Base-by-base conservation (phyloP, 1,284 basidiomycete species). In the Taiwanofungus camphoratus region DNA sequence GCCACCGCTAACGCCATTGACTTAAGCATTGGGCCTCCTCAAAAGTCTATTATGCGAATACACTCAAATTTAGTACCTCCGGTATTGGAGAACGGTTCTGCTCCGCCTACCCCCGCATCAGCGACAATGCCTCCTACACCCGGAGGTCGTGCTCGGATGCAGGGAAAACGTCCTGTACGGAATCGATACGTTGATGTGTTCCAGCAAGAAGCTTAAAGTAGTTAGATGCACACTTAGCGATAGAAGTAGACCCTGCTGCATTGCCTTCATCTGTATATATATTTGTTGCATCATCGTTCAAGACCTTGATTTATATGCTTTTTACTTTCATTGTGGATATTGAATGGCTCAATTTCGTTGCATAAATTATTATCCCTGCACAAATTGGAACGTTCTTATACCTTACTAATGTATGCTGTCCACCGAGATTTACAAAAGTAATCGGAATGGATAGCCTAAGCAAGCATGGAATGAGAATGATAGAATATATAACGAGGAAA, bases 101-200 rank as follows among this genome's bases (percentile, higher is more conserved):
- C 51, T 11, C 57, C 60, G 18, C 52, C 52, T 7, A 59, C 54
- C n/a, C 61, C 57, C 6, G 36, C 49, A 30, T 45, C 52, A 27
- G 44, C 69, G 45, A 67, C 70, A 13, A 67, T 71, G 4, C 70
- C 72, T 6, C 70, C 73, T 7, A 69, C 68, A 27, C 31, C 59
- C 52, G 48, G 67, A 53, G 45, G 54, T 42, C 37, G 48, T 49
- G 37, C 45, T 3, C 71, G 72, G 51, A 79, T 77, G 5, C 74
- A 76, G 48, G 73, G 77, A 26, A 92, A 88, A 65, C 81, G 86
- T 50, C 82, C 79, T 52, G 69, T 87, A 39, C 76, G 86, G 42
- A 89, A 72, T 62, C 79, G 87, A 51, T 94, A 94, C 59, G 90
- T 94, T 6, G 87, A 90, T 56, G 83, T 89, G n/a, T 83, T 90